These are phyloP conservation scores for Waltergamsia citrina DNA, from an alignment of 2,329 filamentous ascomycete genomes.

Conservation along the genomic window DNA sequence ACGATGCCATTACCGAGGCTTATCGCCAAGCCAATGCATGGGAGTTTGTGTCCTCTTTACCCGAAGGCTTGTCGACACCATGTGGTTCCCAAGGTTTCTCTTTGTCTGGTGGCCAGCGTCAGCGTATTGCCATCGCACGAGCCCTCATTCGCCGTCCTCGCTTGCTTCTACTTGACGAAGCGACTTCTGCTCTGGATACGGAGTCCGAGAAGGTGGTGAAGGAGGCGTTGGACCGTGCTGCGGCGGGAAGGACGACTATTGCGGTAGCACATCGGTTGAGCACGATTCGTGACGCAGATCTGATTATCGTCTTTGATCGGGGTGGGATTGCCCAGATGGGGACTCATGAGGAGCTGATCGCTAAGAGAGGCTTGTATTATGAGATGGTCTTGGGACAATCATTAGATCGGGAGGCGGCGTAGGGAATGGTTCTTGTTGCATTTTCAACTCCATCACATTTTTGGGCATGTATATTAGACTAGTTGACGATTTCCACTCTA, in stretches of 20 bases:
- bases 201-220: slow-evolving; percentile 59
- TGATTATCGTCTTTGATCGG: slow-evolving; percentile 49
- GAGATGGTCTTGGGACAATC: slow-evolving; percentile 41
- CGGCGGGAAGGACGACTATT: slow-evolving; percentile 40
- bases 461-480: no score
- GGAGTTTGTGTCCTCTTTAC: slow-evolving; percentile 44
- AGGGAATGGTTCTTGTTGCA: neutral
- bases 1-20: slow-evolving; percentile 34
- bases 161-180: slow-evolving; percentile 65
- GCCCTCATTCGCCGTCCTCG: slow-evolving; percentile 57
- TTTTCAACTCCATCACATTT: neutral
- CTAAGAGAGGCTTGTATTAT: slow-evolving; percentile 35
- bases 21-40: slow-evolving; percentile 45
- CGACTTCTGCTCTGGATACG: slow-evolving; percentile 55
- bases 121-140: slow-evolving; percentile 64
- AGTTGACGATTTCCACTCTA: no score
- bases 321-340: slow-evolving; percentile 45
- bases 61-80: slow-evolving; percentile 50
- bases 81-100: slow-evolving; percentile 61
- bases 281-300: slow-evolving; percentile 46
- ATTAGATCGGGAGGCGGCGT: slow-evolving; percentile 44
- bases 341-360: slow-evolving; percentile 41
- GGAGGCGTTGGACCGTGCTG: slow-evolving; percentile 42
- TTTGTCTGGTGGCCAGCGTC: slow-evolving; percentile 63
- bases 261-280: slow-evolving; percentile 55